These are phyloP conservation scores for Chrysochromulina parva DNA, from an alignment of 78 protist genomes.

Conservation along the genomic window DNA sequence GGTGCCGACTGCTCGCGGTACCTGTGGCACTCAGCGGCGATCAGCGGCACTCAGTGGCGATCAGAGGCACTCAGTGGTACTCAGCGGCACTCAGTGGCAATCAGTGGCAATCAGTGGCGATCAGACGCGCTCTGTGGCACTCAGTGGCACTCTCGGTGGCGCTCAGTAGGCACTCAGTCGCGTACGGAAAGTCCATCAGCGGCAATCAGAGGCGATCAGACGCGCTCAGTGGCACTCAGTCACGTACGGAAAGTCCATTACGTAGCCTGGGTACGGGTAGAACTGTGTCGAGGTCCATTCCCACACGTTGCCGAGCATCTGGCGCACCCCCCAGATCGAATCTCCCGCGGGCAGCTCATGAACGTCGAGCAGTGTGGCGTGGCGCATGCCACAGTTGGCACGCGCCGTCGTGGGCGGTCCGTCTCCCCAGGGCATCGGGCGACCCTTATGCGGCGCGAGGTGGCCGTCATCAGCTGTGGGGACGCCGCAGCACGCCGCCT, in stretches of 20 bases:
- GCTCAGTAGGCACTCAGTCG: too few species aligned
- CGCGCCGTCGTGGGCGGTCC: background rate
- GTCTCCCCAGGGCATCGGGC: background rate
- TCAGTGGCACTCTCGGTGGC: too few species aligned
- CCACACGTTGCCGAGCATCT: constrained; percentile 64
- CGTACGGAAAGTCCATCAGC: too few species aligned
- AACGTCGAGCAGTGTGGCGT: background rate
- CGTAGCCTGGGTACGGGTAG: background rate
- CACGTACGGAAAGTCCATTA: background rate
- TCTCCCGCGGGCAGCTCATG: background rate
- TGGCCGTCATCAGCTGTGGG: too few species aligned
- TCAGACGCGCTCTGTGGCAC: too few species aligned
- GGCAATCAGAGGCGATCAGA: too few species aligned
- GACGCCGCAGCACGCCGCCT: constrained; percentile 23
- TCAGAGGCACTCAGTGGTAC: too few species aligned
- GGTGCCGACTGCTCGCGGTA: background rate
- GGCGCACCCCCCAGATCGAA: background rate
- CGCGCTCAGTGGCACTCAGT: too few species aligned
- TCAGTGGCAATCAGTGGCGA: too few species aligned
- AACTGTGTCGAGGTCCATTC: constrained; percentile 47
- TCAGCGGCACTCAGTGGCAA: too few species aligned
- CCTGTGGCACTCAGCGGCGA: too few species aligned
- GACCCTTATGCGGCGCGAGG: background rate
- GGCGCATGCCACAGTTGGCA: background rate
- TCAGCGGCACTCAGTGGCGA: too few species aligned